Evolutionary conservation across 345 rosid species (phyloP), one percentile per base, ranked within the genome.

Genomic region (Erysimum cheiranthoides): DNA sequence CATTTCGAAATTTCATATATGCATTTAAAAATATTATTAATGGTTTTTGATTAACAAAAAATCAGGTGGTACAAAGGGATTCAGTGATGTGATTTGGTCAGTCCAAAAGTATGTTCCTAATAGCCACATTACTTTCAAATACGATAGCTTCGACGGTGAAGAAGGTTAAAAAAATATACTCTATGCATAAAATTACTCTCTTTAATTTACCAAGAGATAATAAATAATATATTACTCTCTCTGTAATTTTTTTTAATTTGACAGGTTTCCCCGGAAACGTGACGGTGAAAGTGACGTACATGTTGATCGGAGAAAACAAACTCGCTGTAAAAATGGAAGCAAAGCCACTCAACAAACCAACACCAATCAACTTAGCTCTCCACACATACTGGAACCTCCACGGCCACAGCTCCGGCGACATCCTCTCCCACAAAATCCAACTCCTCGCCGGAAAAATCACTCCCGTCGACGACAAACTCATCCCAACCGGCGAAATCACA

Each of bases 371-470:
- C 79, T 32, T 95, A 49, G 97, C 96, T 2, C 80, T 84, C 47
- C 97, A 92, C 78, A 82, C 86, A 4, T 90, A 95, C 62, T 95
- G 97, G 93, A 90, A 95, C 75, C 97, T 95, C 12, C 85, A 73
- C 6, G 83, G 92, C 30, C 94, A 95, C 66, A 68, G 62, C 67
- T 86, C 91, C 49, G 96, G 96, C 5, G 74, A 78, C 63, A 86
- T 95, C 61, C 84, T 95, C 27, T 81, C 85, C 16, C 88, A 95
- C 79, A 70, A 78, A 3, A 58, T 95, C 77, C 88, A 85, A 45
- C 70, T 92, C 34, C 77, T 80, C 10, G 89, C 85, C 31, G 79
- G 79, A 0, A 34, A 51, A 7, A 77, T 85, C 75, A 90, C 93
- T 27, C 98, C 97, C 0, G 97, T 92, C 14, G 85, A 92, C 60